Base-by-base conservation (phyloP, 1,284 basidiomycete species). In the Irpex rosettiformis region DNA sequence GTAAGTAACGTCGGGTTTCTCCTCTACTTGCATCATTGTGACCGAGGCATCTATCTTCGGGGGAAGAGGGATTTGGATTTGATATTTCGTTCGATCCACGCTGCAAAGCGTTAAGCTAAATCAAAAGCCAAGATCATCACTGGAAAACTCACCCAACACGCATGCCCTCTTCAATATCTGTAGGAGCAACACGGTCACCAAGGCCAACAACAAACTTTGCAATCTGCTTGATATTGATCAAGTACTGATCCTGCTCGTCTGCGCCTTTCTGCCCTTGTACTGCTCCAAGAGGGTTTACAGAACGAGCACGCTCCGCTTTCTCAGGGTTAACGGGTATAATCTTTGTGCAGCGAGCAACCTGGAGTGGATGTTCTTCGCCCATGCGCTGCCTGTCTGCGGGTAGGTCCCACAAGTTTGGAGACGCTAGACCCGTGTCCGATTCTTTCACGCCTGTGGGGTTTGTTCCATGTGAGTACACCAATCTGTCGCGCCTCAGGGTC, bases 21-120 rank as follows among this genome's bases (percentile, higher is more conserved):
- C 96, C 74, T 99, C 96, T 49, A 99, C 96, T 75, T 99, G 96
- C 97, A 99, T 99, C 96, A 99, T 98, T 13, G 97, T 99, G 3
- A 99, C 97, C 0, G 95, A 97, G 2, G 97, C 95, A 73, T 99
- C 97, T 66, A 99, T 99, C 79, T 97, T 98, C 40, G 97, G 97
- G 47, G 97, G 97, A n/a, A 99, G 77, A n/a, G 97, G 97, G 64
- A 99, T 98, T 77, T 98, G 94, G 65, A 99, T 99, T 75, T 98
- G 96, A 73, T 99, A 99, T 74, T 98, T 98, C 66, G 90, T 96
- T 54, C 93, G 86, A 74, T 95, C 91, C 64, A 95, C 88, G 63
- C 93, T 91, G 58, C 47, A 33, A 55, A 52, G 49, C 45, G 37
- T 29, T 55, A 55, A 28, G 33, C 18, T 45, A 24, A 45, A 22